Percentiles rank a stretch among this genome's conserved stretches.
Evolutionary conservation across 495 filamentous ascomycete genomes (phyloP).

Genomic region (Halenospora varia): DNA sequence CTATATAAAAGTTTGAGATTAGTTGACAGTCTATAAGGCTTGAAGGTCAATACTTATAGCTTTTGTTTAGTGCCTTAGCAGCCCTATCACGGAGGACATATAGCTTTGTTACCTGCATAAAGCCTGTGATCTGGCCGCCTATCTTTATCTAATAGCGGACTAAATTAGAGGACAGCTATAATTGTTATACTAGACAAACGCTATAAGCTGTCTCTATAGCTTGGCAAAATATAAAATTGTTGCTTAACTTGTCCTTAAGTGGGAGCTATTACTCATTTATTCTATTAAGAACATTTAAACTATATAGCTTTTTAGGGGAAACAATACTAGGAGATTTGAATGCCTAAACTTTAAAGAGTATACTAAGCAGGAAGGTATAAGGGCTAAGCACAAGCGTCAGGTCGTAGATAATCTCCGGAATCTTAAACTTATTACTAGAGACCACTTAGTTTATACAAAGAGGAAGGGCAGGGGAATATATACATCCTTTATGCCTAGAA

Average conservation of each 20-base stretch:
- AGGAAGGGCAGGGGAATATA: conserved; percentile 19
- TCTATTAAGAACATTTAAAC: conserved; percentile 26
- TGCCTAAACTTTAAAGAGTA: conserved; percentile 29
- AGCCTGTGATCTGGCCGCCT: conserved; percentile 26
- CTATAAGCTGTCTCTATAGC: conserved; percentile 12
- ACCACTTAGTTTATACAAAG: conserved; percentile 2
- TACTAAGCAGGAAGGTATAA: conserved; percentile 25
- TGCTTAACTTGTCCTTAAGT: conserved; percentile 27
- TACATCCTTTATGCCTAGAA: conserved; percentile 31
- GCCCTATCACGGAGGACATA: conserved; percentile 24
- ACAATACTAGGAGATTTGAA: conserved; percentile 30
- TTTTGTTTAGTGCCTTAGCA: conserved; percentile 26
- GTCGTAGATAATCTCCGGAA: conserved; percentile 33
- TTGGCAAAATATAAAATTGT: conserved; percentile 24
- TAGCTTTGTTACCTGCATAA: conserved; percentile 21
- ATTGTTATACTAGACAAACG: conserved; percentile 17
- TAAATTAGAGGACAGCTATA: conserved; percentile 15
- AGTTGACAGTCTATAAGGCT: conserved; percentile 3
- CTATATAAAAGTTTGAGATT: conserved; percentile 18
- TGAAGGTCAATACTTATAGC: conserved; percentile 18
- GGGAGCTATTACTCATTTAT: conserved; percentile 29
- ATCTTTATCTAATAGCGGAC: conserved; percentile 23
- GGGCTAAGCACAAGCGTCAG: conserved; percentile 25
- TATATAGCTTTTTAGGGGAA: conserved; percentile 29
- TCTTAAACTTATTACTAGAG: conserved; percentile 29